A percentile compares a stretch with the other conserved stretches of the same genome.
phyloP scores from a whole-genome alignment of 768 basidiomycete species.

The Termitomyces sp. region DNA sequence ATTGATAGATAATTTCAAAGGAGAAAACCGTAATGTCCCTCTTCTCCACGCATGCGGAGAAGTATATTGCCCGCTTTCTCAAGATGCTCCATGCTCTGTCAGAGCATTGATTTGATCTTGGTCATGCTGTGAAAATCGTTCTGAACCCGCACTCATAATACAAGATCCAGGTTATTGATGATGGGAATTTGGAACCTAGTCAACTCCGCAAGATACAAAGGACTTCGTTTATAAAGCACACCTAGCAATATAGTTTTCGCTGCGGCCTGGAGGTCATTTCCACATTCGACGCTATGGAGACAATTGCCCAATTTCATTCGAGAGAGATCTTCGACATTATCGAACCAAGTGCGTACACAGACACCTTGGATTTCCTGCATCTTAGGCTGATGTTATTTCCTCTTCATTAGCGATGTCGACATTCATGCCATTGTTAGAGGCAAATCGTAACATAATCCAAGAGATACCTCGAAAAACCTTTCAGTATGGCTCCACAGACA shows the following conservation, averaged over 20 bases:
- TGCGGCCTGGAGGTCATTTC: neutral
- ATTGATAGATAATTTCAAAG: no score
- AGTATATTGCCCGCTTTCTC: no score
- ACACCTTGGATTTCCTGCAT: neutral
- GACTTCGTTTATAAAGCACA: neutral
- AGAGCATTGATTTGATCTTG: neutral
- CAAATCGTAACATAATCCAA: conserved; percentile 40
- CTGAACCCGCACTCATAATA: neutral
- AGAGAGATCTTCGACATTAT: conserved; percentile 26
- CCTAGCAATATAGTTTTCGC: neutral
- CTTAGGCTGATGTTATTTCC: neutral
- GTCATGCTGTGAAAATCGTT: neutral
- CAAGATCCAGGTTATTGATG: neutral
- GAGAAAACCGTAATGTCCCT: neutral
- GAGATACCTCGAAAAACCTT: conserved; percentile 49
- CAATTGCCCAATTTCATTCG: conserved; percentile 24
- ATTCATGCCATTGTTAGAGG: conserved; percentile 38
- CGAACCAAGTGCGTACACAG: conserved; percentile 27
- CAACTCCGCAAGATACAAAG: neutral
- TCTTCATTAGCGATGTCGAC: neutral
- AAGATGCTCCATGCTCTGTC: no score
- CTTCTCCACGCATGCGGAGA: no score
- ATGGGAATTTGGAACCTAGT: neutral
- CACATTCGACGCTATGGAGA: conserved; percentile 25
- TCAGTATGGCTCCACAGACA: conserved; percentile 46